phyloP scores from a whole-genome alignment of 208 protist genomes.

The Kentomonas sorsogonicus region DNA sequence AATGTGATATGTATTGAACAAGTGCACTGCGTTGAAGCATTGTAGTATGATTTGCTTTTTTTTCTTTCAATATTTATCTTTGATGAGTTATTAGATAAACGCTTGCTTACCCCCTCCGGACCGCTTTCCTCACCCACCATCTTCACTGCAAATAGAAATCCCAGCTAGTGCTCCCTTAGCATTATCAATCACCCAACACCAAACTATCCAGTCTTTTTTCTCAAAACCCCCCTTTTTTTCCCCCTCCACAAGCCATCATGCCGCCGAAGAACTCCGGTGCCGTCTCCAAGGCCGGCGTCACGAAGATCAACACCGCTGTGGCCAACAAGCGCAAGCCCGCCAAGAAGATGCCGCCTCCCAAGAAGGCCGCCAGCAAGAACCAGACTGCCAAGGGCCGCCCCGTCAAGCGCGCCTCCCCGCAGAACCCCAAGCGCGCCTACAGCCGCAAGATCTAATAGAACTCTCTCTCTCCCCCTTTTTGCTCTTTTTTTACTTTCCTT shows the following conservation, averaged over 20 bases:
- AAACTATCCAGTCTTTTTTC: no score
- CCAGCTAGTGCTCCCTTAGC: no score
- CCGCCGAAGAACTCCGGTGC: not conserved
- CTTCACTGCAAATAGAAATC: no score
- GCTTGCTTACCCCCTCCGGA: no score
- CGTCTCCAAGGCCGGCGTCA: no score
- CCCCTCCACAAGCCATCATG: not conserved
- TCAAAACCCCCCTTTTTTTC: no score
- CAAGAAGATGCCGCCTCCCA: not conserved
- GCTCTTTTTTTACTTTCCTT: slow-evolving; percentile 4
- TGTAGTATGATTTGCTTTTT: not conserved
- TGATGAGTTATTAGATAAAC: not conserved
- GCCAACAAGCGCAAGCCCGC: not conserved
- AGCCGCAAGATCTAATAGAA: slow-evolving; percentile 12
- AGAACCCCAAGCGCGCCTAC: slow-evolving; percentile 18
- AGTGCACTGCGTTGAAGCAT: no score
- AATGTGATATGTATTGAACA: no score
- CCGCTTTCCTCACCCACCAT: no score
- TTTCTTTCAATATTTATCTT: slow-evolving; percentile 1
- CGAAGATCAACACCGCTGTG: no score
- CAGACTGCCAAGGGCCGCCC: slow-evolving; percentile 11
- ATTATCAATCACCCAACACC: no score
- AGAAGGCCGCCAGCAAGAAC: slow-evolving; percentile 14
- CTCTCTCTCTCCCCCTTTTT: slow-evolving; percentile 1
- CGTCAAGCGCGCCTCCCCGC: slow-evolving; percentile 26